These are phyloP conservation scores for Lactifluus volemus DNA, from an alignment of 768 basidiomycete species.

Conservation along the genomic window DNA sequence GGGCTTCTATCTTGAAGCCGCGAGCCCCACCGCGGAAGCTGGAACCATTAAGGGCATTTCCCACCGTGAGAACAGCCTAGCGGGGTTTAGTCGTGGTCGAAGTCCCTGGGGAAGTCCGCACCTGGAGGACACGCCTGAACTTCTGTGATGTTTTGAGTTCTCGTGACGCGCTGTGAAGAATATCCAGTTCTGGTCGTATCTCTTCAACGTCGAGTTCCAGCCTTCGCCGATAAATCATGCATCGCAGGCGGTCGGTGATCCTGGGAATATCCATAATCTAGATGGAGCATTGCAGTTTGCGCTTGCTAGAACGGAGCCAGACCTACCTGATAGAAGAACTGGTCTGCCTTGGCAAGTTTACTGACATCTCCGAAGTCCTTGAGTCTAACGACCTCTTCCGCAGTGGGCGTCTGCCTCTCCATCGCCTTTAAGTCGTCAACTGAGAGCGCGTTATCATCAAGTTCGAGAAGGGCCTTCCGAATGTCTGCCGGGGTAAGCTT, in stretches of 20 bases:
- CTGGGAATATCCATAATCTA: slow-evolving; percentile 77
- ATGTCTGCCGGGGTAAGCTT: slow-evolving; percentile 58
- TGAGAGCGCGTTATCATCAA: slow-evolving; percentile 60
- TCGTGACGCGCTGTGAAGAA: slow-evolving; percentile 56
- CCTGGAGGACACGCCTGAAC: slow-evolving; percentile 67
- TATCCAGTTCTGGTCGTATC: slow-evolving; percentile 71
- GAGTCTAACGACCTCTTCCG: slow-evolving; percentile 70
- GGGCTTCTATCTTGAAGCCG: slow-evolving; percentile 77
- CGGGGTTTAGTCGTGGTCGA: neutral
- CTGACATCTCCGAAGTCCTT: slow-evolving; percentile 61
- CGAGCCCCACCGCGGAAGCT: slow-evolving; percentile 76
- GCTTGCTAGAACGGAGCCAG: neutral
- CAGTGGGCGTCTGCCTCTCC: slow-evolving; percentile 66
- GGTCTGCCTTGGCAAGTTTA: slow-evolving; percentile 76
- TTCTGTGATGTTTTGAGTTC: slow-evolving; percentile 56
- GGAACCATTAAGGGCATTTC: slow-evolving; percentile 76
- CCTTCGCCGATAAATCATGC: slow-evolving; percentile 78
- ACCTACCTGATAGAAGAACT: slow-evolving; percentile 67
- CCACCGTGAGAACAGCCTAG: slow-evolving; percentile 65
- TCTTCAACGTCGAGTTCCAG: slow-evolving; percentile 80
- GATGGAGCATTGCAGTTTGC: neutral
- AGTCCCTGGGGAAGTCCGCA: slow-evolving; percentile 23
- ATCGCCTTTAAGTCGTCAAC: slow-evolving; percentile 74
- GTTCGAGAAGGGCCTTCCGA: slow-evolving; percentile 55
- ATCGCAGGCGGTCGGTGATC: slow-evolving; percentile 61